These are phyloP conservation scores for Coemansia erecta DNA, from an alignment of 192 early-diverging fungal species.

Conservation along the genomic window DNA sequence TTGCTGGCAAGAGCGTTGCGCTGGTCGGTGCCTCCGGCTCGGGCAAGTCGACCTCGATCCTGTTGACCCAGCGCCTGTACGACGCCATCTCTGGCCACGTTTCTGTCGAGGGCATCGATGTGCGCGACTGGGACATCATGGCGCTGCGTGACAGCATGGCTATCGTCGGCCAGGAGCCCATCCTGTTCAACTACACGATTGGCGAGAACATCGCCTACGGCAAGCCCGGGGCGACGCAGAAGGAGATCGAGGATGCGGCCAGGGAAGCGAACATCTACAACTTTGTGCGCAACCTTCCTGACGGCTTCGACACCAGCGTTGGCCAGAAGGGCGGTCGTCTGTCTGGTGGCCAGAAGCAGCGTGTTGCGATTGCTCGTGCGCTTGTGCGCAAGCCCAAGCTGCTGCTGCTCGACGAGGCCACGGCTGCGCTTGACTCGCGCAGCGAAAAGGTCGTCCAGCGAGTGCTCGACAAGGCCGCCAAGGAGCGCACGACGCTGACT, in stretches of 20 bases:
- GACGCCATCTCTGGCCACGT: conserved; percentile 49
- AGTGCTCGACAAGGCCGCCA: conserved; percentile 65
- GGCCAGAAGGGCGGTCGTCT: conserved; percentile 63
- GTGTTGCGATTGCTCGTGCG: conserved; percentile 65
- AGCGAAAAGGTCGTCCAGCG: conserved; percentile 76
- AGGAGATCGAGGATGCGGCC: conserved; percentile 35
- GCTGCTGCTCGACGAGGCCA: conserved; percentile 78
- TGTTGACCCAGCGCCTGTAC: conserved; percentile 60
- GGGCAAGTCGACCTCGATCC: conserved; percentile 67
- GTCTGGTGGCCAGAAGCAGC: conserved; percentile 57
- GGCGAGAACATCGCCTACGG: conserved; percentile 63
- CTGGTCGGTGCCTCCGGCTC: conserved; percentile 75
- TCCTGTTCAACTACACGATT: conserved; percentile 60
- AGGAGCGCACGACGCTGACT: conserved; percentile 70
- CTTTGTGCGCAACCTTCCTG: conserved; percentile 53
- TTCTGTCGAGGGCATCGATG: conserved; percentile 42
- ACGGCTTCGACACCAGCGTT: conserved; percentile 60
- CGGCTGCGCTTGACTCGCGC: conserved; percentile 73
- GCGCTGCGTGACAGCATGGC: conserved; percentile 53
- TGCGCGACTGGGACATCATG: conserved; percentile 49
- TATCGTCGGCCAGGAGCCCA: conserved; percentile 61
- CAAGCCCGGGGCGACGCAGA: conserved; percentile 38
- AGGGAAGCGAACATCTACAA: conserved; percentile 58
- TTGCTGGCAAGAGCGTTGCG: conserved; percentile 68
- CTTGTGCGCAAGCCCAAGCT: conserved; percentile 65